These are phyloP conservation scores for Aspergillus panamensis DNA, from an alignment of 495 filamentous ascomycete genomes.

Conservation along the genomic window DNA sequence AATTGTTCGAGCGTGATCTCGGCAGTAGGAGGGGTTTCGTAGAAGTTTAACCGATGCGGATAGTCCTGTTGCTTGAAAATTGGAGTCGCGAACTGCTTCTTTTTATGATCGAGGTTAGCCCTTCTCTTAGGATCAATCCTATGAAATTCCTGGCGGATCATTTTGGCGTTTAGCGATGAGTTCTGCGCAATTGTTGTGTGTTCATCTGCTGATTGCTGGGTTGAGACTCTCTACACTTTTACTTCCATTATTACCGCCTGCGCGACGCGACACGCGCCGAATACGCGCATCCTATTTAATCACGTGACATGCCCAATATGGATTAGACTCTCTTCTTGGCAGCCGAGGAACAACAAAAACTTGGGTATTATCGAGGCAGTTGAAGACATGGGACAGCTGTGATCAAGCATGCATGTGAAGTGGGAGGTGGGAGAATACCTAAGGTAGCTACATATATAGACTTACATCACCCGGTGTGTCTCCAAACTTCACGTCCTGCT, in stretches of 20 bases:
- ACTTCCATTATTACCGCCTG: background rate
- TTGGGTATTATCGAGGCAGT: background rate
- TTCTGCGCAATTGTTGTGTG: background rate
- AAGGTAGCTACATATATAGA: too few species aligned
- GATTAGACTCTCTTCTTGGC: background rate
- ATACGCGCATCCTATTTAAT: conserved; percentile 10
- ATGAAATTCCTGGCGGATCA: conserved; percentile 69
- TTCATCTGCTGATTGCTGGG: background rate
- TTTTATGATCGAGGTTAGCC: conserved; percentile 68
- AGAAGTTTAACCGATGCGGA: conserved; percentile 86
- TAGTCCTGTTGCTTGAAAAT: conserved; percentile 72
- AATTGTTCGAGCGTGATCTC: conserved; percentile 98
- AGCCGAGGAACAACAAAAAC: conserved; percentile 2
- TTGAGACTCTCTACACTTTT: background rate
- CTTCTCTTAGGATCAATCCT: conserved; percentile 82
- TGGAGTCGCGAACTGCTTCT: conserved; percentile 77
- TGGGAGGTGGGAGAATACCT: too few species aligned
- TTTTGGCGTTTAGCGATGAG: conserved; percentile 34
- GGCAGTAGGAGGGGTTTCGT: conserved; percentile 78
- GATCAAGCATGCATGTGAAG: background rate
- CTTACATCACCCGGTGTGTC: too few species aligned
- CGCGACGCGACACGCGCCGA: conserved; percentile 16
- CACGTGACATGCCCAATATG: conserved; percentile 7
- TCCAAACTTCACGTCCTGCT: too few species aligned
- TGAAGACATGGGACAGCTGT: background rate